These are phyloP conservation scores for Austroboletus olivaceoglutinosus DNA, from an alignment of 1,284 basidiomycete genomes.

Conservation along the genomic window DNA sequence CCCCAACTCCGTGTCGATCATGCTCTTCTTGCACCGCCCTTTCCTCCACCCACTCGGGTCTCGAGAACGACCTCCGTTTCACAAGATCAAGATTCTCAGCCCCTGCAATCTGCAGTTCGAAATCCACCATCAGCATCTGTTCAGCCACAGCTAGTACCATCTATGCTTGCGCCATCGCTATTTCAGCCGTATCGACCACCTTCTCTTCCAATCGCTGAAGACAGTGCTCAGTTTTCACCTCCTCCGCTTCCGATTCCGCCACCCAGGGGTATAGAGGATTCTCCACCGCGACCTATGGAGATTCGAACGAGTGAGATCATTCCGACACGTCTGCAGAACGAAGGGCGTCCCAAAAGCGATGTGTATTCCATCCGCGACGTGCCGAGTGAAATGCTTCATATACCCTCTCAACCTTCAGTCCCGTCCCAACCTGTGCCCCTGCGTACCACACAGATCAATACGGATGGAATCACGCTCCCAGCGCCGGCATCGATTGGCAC, in stretches of 20 bases:
- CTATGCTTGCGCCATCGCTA: conserved; percentile 21
- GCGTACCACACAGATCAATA: conserved; percentile 4
- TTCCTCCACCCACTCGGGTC: conserved; percentile 26
- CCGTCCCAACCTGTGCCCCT: background rate
- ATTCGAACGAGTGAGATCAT: conserved; percentile 30
- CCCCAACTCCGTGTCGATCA: conserved; percentile 24
- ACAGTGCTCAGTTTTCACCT: conserved; percentile 25
- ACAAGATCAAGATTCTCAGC: conserved; percentile 20
- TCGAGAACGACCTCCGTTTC: conserved; percentile 26
- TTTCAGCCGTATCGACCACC: conserved; percentile 29
- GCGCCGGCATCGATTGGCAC: background rate
- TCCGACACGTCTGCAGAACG: conserved; percentile 15
- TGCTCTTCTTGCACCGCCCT: conserved; percentile 26
- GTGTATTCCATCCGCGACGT: conserved; percentile 13
- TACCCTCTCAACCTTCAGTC: conserved; percentile 11
- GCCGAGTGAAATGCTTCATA: conserved; percentile 28
- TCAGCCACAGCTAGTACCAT: conserved; percentile 17
- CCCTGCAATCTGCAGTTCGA: conserved; percentile 13
- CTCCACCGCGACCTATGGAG: conserved; percentile 21
- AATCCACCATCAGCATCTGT: conserved; percentile 8
- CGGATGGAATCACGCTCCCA: conserved; percentile 1
- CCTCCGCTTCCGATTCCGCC: conserved; percentile 32
- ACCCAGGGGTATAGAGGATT: conserved; percentile 25
- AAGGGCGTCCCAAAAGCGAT: conserved; percentile 1
- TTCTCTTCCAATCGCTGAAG: conserved; percentile 15